These are phyloP conservation scores for Vigna trinervia DNA, from an alignment of 306 rosid species.

Conservation along the genomic window DNA sequence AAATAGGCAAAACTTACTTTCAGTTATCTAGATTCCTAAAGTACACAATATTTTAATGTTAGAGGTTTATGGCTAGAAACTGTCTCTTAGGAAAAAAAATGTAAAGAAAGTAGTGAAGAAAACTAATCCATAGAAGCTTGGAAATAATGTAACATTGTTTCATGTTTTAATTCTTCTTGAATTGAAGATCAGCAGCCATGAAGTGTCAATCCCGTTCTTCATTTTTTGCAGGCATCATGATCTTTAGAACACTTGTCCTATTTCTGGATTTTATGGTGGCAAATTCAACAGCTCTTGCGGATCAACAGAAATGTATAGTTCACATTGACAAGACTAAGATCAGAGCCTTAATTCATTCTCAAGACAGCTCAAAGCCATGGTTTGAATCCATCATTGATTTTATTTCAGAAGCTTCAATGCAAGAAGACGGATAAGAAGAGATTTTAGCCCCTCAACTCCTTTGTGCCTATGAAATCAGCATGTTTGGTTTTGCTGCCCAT, in stretches of 20 bases:
- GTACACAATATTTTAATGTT: background rate
- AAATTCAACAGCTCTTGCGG: conserved; percentile 49
- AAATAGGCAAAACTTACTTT: too few relatives aligned
- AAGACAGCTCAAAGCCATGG: conserved; percentile 54
- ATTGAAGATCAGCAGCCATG: conserved; percentile 16
- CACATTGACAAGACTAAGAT: conserved; percentile 71
- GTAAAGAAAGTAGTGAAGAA: background rate
- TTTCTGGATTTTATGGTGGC: conserved; percentile 49
- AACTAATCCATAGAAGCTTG: conserved; percentile 1
- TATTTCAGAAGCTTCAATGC: conserved; percentile 49
- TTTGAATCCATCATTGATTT: conserved; percentile 54
- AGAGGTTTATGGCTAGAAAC: background rate
- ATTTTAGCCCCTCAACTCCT: too few relatives aligned
- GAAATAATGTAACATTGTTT: conserved; percentile 1
- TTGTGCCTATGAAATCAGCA: too few relatives aligned
- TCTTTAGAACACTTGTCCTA: conserved; percentile 48
- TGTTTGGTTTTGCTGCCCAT: too few relatives aligned
- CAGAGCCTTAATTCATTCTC: conserved; percentile 44
- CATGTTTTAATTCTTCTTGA: conserved; percentile 6
- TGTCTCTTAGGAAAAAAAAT: background rate
- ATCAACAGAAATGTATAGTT: conserved; percentile 60
- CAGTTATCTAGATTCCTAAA: background rate
- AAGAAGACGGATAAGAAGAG: background rate
- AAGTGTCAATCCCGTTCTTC: background rate
- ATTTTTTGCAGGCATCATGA: conserved; percentile 54